Percentiles rank a stretch among this genome's conserved stretches.
Evolutionary conservation across 2,329 filamentous ascomycete genomes (phyloP).

Genomic region (Claviceps sorghi): DNA sequence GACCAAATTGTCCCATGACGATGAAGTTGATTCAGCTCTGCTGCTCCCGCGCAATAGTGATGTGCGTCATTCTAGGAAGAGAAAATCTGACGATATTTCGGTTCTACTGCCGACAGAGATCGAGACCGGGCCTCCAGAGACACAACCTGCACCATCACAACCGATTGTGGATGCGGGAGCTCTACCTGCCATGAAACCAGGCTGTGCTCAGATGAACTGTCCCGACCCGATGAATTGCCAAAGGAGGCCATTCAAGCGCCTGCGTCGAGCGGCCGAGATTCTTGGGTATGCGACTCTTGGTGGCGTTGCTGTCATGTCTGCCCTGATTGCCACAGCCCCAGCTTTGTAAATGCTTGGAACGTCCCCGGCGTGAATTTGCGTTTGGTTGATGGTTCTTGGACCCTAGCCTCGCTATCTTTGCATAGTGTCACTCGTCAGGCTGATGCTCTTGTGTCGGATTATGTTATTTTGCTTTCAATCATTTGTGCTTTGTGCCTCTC

Average conservation of each 20-base stretch:
- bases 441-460: background rate
- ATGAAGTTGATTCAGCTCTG: background rate
- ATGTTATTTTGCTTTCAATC: background rate
- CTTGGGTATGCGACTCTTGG: slow-evolving; percentile 23
- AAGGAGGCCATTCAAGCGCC: slow-evolving; percentile 15
- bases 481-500: background rate
- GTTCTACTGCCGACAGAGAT: slow-evolving; percentile 2
- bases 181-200: background rate
- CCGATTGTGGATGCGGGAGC: background rate
- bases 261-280: slow-evolving; percentile 21
- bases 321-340: slow-evolving; percentile 24
- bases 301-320: slow-evolving; percentile 25
- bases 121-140: slow-evolving; percentile 2
- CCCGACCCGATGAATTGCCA: background rate
- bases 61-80: background rate
- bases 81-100: slow-evolving; percentile 3
- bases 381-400: background rate
- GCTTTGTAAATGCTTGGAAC: slow-evolving; percentile 8
- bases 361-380: background rate
- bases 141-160: background rate
- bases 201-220: background rate
- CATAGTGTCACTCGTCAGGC: background rate
- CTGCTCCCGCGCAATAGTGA: background rate
- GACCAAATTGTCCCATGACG: background rate
- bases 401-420: background rate